Conservation (phyloP, 2,329 filamentous ascomycete species). For the Stachybotrys echinatus region DNA sequence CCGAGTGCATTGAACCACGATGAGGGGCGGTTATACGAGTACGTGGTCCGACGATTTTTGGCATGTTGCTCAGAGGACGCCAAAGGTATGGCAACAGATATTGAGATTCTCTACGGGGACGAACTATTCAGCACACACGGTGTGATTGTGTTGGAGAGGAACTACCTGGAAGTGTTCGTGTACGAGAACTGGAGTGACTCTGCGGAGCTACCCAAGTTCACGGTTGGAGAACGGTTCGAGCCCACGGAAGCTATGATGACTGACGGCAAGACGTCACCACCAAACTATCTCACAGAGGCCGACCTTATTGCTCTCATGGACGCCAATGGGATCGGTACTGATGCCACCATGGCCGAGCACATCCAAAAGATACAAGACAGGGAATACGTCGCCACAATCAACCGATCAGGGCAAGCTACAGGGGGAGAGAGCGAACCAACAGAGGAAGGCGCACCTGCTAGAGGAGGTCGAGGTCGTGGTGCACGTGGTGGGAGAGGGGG, state of each 20-base stretch:
- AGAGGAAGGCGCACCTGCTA: constrained; percentile 28
- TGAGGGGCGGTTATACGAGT: constrained; percentile 82
- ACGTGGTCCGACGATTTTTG: constrained; percentile 84
- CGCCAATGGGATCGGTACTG: constrained; percentile 95
- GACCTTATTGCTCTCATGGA: constrained; percentile 97
- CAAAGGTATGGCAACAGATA: constrained; percentile 75
- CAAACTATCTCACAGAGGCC: constrained; percentile 86
- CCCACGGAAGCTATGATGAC: constrained; percentile 84
- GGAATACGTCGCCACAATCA: constrained; percentile 71
- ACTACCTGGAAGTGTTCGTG: constrained; percentile 91
- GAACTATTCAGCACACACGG: constrained; percentile 81
- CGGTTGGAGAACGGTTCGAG: constrained; percentile 74
- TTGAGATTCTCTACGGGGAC: constrained; percentile 78
- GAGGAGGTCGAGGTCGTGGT: constrained; percentile 44
- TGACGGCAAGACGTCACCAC: constrained; percentile 84
- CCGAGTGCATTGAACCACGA: constrained; percentile 57
- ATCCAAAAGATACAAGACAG: constrained; percentile 92
- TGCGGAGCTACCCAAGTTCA: constrained; percentile 73
- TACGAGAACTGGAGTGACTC: constrained; percentile 97
- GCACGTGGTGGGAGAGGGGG: constrained; percentile 38
- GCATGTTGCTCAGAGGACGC: constrained; percentile 96
- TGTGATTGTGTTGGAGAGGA: constrained; percentile 77
- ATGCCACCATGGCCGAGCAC: constrained; percentile 98
- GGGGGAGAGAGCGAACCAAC: constrained; percentile 32
- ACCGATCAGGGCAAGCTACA: constrained; percentile 30